phyloP scores from a whole-genome alignment of 306 rosid genomes.

The Cyclanthera cordifolia region DNA sequence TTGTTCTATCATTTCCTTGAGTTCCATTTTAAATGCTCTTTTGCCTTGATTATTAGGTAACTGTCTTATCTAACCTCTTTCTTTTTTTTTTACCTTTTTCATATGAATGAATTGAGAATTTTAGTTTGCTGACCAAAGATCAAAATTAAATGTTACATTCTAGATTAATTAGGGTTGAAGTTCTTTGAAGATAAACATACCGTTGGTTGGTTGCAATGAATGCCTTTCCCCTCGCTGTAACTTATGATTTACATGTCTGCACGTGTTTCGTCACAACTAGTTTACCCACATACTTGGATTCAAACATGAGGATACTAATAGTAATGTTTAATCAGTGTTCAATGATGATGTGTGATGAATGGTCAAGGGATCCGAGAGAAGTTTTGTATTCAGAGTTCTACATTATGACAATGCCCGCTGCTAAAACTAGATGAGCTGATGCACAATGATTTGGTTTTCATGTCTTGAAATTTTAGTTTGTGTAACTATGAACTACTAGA shows the following conservation, averaged over 20 bases:
- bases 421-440: constrained; percentile 35
- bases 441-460: constrained; percentile 12
- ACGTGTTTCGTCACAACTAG: neutral
- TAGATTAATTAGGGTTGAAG: neutral
- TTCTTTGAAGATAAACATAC: neutral
- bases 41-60: neutral
- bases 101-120: neutral
- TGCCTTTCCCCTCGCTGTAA: neutral
- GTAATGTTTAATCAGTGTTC: constrained; percentile 47
- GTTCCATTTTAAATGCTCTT: neutral
- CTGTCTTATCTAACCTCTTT: neutral
- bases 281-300: neutral
- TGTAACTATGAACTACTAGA: neutral
- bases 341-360: constrained; percentile 81
- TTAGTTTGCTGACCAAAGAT: neutral
- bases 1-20: no score
- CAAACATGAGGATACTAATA: constrained; percentile 1
- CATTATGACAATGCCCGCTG: constrained; percentile 40
- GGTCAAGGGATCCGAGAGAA: constrained; percentile 41
- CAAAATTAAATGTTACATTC: neutral
- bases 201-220: neutral
- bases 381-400: constrained; percentile 33
- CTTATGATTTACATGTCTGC: neutral
- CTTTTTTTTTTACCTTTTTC: neutral
- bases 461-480: neutral